A percentile compares a stretch with the other conserved stretches of the same genome.
Evolutionary conservation across 768 basidiomycete genomes (phyloP).

Genomic region (Daedalea quercina): DNA sequence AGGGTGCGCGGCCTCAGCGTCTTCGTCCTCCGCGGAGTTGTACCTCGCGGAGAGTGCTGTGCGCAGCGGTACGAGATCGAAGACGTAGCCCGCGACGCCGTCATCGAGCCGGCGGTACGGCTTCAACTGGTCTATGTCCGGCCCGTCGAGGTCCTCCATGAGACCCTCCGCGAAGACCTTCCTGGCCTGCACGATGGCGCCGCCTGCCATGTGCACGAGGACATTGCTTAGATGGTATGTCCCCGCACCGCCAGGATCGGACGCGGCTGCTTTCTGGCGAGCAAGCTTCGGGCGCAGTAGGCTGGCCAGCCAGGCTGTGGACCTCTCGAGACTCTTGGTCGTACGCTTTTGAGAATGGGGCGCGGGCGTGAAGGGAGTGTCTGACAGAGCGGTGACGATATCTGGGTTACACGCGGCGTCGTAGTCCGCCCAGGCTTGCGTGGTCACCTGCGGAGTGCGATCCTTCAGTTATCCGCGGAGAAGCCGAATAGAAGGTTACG

Average conservation of each 20-base stretch:
- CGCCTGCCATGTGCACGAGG: constrained; percentile 68
- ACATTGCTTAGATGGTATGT: constrained; percentile 32
- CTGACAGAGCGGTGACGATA: constrained; percentile 62
- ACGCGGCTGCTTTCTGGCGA: constrained; percentile 2
- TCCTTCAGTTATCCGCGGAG: neutral
- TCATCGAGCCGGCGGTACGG: constrained; percentile 58
- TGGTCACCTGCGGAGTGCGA: constrained; percentile 39
- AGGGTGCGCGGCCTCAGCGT: neutral
- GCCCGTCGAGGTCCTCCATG: constrained; percentile 46
- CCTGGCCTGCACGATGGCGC: constrained; percentile 47
- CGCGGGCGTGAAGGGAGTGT: constrained; percentile 57
- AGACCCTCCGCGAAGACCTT: constrained; percentile 55
- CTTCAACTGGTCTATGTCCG: constrained; percentile 44
- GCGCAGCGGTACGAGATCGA: constrained; percentile 55
- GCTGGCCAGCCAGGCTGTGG: constrained; percentile 53
- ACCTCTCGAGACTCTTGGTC: constrained; percentile 70
- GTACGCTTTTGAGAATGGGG: constrained; percentile 74
- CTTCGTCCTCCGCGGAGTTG: neutral
- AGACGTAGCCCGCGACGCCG: constrained; percentile 60
- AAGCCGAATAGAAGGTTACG: neutral
- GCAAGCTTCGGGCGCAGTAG: constrained; percentile 30
- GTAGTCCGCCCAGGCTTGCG: constrained; percentile 49
- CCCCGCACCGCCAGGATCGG: neutral
- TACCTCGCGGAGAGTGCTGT: constrained; percentile 19
- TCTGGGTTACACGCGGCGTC: constrained; percentile 55